Evolutionary conservation across 2,329 filamentous ascomycete genomes (phyloP), one percentile per base, ranked within the genome.

Genomic region (Domatiomyces catenatus): DNA sequence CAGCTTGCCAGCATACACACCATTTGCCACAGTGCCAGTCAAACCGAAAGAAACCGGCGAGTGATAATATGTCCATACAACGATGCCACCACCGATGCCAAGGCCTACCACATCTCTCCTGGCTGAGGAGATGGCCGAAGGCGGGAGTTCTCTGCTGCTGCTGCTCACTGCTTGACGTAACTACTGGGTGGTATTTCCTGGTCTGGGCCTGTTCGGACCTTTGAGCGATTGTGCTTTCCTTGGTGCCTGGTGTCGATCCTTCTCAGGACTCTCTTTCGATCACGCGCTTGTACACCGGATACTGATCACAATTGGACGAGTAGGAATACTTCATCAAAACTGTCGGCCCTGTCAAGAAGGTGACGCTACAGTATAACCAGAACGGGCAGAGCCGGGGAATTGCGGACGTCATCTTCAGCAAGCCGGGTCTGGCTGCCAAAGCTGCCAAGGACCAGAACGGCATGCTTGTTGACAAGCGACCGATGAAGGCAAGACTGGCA

Each of bases 291-390:
- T 51, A 54, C 52, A 46, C 52, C 52, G 47, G 63, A 62, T 70
- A 71, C 71, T 74, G 61, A 74, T 72, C 60, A 56, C 61, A 55
- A 50, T 61, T 74, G 68, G 69, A 68, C 69, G 69, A 72, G 70
- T 87, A 98, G 92, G 92, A 98, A 73, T 98, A 96, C 71, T 96
- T 98, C 69, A 72, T 76, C 64, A 83, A 86, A 65, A 84, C 86
- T 62, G 81, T 94, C 67, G 90, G 89, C 60, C 79, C 84, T 57
- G 86, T 96, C 70, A 95, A 93, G 77, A 84, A 79, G 69, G 86
- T 93, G 57, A 82, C 92, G 61, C 75, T 98, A 62, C 87, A 86
- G 48, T 98, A 98, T 71, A 92, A 90, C 62, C 86, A 90, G 57
- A 87, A 86, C 65, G 90, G 90, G 57, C 79, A 82, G 60, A 95